phyloP scores from a whole-genome alignment of 1,139 yeast genomes.

The Arxiozyma bovina region DNA sequence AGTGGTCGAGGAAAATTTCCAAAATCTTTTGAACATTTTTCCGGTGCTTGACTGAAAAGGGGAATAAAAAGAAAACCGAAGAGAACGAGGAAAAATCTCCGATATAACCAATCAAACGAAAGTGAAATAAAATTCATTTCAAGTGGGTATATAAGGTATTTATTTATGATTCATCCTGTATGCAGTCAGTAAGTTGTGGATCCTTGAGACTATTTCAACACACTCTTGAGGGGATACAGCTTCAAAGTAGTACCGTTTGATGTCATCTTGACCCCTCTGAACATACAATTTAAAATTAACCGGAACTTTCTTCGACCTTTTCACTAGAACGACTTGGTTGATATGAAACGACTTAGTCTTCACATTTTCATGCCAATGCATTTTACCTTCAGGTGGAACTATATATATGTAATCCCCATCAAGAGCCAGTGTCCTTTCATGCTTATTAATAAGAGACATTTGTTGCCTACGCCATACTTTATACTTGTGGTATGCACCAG shows the following conservation, averaged over 20 bases:
- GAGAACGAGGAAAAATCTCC: background rate
- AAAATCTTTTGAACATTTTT: background rate
- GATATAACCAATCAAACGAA: background rate
- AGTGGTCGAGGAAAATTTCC: background rate
- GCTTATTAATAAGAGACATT: slow-evolving; percentile 64
- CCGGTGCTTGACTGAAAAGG: background rate
- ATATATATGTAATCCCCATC: slow-evolving; percentile 92
- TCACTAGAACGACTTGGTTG: slow-evolving; percentile 65
- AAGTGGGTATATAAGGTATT: slow-evolving; percentile 22
- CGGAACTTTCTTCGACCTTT: slow-evolving; percentile 71
- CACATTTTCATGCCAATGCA: slow-evolving; percentile 56
- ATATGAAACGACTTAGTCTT: slow-evolving; percentile 86
- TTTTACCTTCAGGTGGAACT: slow-evolving; percentile 71
- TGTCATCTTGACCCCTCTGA: slow-evolving; percentile 47
- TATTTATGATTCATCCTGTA: slow-evolving; percentile 48
- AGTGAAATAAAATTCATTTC: background rate
- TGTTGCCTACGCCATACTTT: slow-evolving; percentile 84
- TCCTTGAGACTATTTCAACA: slow-evolving; percentile 63
- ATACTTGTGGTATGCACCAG: slow-evolving; percentile 44
- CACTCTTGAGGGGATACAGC: slow-evolving; percentile 58
- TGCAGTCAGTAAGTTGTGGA: slow-evolving; percentile 46
- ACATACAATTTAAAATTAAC: slow-evolving; percentile 76
- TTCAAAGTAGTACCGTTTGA: slow-evolving; percentile 81
- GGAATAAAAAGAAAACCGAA: background rate
- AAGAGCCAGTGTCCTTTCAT: slow-evolving; percentile 75